These are phyloP conservation scores for Lanmaoa rubissima DNA, from an alignment of 768 basidiomycete species.

Conservation along the genomic window DNA sequence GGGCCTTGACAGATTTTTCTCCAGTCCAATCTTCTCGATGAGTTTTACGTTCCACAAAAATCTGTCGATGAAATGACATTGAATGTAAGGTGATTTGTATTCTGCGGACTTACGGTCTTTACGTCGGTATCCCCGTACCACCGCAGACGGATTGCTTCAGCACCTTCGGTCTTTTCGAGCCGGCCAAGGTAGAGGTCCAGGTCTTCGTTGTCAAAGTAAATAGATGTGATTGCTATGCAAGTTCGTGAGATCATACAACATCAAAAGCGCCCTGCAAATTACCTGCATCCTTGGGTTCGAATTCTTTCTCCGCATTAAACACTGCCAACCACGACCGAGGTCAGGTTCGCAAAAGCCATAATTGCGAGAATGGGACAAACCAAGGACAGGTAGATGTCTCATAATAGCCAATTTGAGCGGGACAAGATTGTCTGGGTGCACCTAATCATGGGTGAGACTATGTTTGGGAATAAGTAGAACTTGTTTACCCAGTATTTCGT, in stretches of 20 bases:
- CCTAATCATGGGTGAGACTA: conserved; percentile 31
- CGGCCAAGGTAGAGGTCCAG: conserved; percentile 95
- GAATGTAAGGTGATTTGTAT: not conserved
- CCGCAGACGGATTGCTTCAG: conserved; percentile 91
- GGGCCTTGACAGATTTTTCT: conserved; percentile 96
- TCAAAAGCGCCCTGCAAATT: conserved; percentile 7
- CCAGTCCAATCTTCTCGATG: conserved; percentile 99
- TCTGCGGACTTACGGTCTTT: conserved; percentile 58
- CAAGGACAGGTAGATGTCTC: conserved; percentile 89
- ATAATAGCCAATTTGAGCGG: conserved; percentile 92
- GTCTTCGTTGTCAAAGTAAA: conserved; percentile 96
- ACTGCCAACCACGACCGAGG: conserved; percentile 45
- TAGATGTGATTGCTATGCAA: conserved; percentile 82
- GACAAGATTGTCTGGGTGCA: conserved; percentile 93
- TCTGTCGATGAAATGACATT: conserved; percentile 39
- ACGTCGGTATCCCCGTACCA: conserved; percentile 93
- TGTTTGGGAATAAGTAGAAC: not conserved
- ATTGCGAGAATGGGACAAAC: conserved; percentile 42
- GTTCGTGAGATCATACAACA: conserved; percentile 1
- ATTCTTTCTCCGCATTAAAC: conserved; percentile 93
- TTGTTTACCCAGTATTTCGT: conserved; percentile 93
- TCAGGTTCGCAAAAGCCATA: not conserved
- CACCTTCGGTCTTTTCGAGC: conserved; percentile 97
- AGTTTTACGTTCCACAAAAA: conserved; percentile 87
- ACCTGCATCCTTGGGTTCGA: conserved; percentile 81